Conservation (phyloP, 2,329 filamentous ascomycete species). For the Ophiosphaerella narmari region DNA sequence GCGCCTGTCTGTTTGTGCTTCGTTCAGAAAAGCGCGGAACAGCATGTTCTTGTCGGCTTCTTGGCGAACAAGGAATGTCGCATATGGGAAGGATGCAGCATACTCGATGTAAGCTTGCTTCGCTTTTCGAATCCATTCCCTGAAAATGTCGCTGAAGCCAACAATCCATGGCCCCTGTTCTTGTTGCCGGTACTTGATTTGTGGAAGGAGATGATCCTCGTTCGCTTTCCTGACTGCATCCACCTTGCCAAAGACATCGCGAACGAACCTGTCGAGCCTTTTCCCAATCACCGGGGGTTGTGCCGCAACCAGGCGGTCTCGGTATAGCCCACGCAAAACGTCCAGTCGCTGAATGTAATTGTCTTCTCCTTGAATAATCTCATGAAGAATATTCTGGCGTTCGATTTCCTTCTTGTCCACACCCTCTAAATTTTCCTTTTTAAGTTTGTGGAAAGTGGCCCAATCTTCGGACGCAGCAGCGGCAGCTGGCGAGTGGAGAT, state of each 20-base stretch:
- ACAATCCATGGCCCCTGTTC: constrained; percentile 94
- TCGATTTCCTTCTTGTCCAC: constrained; percentile 86
- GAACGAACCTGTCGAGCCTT: constrained; percentile 77
- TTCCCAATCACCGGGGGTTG: constrained; percentile 82
- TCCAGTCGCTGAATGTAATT: constrained; percentile 87
- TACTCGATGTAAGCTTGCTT: constrained; percentile 89
- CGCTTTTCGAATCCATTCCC: constrained; percentile 97
- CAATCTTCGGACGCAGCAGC: constrained; percentile 75
- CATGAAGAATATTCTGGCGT: constrained; percentile 90
- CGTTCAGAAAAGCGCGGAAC: constrained; percentile 84
- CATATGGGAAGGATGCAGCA: constrained; percentile 82
- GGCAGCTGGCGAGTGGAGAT: constrained; percentile 74
- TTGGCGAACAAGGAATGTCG: constrained; percentile 79
- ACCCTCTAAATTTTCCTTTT: constrained; percentile 72
- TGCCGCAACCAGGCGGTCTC: constrained; percentile 73
- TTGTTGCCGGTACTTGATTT: constrained; percentile 94
- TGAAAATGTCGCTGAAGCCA: constrained; percentile 95
- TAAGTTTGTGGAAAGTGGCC: constrained; percentile 85
- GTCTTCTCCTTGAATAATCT: constrained; percentile 93
- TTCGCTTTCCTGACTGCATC: constrained; percentile 89
- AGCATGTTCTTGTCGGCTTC: constrained; percentile 83
- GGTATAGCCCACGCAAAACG: constrained; percentile 81
- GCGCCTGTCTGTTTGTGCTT: constrained; percentile 75
- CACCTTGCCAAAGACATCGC: constrained; percentile 86
- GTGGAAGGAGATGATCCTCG: constrained; percentile 87